A percentile compares a stretch with the other conserved stretches of the same genome.
Evolutionary conservation across 176 grass and related monocot species (phyloP).

Genomic region (Oryza glumipatula): DNA sequence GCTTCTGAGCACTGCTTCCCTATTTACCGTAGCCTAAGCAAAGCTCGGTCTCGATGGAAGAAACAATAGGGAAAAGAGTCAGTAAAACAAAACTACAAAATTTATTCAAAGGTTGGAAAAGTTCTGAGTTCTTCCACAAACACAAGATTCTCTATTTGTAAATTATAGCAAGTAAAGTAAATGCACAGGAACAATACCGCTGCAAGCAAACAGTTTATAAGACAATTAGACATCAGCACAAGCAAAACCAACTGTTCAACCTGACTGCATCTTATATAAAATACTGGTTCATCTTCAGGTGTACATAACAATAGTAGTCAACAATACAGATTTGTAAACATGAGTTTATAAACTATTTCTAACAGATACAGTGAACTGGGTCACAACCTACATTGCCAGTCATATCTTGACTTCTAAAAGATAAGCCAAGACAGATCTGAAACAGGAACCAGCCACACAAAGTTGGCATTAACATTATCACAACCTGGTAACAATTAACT

Average conservation of each 20-base stretch:
- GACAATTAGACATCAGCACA: constrained; percentile 24
- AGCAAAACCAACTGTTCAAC: constrained; percentile 39
- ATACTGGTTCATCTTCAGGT: constrained; percentile 48
- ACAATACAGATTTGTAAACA: constrained; percentile 57
- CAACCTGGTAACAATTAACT: constrained; percentile 59
- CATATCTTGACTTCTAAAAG: constrained; percentile 78
- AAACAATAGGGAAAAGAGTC: not conserved
- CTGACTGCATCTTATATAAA: constrained; percentile 45
- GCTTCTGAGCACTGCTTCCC: not conserved
- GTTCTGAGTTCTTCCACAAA: not conserved
- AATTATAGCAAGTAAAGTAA: constrained; percentile 20
- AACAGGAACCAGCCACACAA: constrained; percentile 62
- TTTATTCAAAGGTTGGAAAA: not conserved
- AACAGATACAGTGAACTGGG: constrained; percentile 62
- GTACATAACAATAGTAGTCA: constrained; percentile 59
- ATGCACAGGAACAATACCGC: constrained; percentile 23
- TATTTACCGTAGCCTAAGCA: not conserved
- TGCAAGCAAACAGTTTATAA: constrained; percentile 34
- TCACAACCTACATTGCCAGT: constrained; percentile 58
- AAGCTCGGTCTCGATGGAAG: not conserved
- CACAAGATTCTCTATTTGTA: constrained; percentile 14
- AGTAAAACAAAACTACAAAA: not conserved
- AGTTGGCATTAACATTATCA: constrained; percentile 63
- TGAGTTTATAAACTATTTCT: constrained; percentile 58
- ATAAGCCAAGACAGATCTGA: constrained; percentile 81